phyloP scores from a whole-genome alignment of 2,329 filamentous ascomycete genomes.

The Pseudocercospora fijiensis region DNA sequence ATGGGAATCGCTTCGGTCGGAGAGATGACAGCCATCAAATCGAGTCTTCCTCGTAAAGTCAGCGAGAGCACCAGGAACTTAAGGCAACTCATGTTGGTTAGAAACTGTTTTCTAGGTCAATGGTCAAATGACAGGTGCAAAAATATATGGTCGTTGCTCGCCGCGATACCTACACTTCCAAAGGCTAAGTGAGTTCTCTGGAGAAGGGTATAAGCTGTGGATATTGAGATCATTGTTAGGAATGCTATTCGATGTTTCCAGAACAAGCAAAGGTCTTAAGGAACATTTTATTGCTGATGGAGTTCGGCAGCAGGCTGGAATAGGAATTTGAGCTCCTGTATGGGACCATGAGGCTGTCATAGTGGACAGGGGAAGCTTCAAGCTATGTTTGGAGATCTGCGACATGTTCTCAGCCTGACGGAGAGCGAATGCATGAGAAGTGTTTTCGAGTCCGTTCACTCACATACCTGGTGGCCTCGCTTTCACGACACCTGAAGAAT shows the following conservation, averaged over 20 bases:
- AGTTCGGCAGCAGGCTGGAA: background rate
- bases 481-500: background rate
- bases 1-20: background rate
- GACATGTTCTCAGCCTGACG: background rate
- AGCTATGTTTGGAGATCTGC: background rate
- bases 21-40: background rate
- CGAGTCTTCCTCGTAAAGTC: background rate
- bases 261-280: background rate
- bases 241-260: background rate
- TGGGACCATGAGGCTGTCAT: background rate
- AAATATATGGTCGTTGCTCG: background rate
- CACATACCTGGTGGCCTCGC: background rate
- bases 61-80: background rate
- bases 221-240: background rate
- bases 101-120: no score
- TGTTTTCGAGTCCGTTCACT: background rate
- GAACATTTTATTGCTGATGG: background rate
- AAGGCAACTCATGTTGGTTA: no score
- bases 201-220: background rate
- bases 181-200: background rate
- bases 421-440: background rate
- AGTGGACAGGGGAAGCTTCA: background rate
- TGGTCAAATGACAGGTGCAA: background rate
- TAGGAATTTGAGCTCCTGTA: background rate
- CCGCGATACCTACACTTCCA: background rate